A percentile compares a stretch with the other conserved stretches of the same genome.
These are phyloP conservation scores for Takashimella tepidaria DNA, from an alignment of 1,284 basidiomycete species.

Conservation along the genomic window DNA sequence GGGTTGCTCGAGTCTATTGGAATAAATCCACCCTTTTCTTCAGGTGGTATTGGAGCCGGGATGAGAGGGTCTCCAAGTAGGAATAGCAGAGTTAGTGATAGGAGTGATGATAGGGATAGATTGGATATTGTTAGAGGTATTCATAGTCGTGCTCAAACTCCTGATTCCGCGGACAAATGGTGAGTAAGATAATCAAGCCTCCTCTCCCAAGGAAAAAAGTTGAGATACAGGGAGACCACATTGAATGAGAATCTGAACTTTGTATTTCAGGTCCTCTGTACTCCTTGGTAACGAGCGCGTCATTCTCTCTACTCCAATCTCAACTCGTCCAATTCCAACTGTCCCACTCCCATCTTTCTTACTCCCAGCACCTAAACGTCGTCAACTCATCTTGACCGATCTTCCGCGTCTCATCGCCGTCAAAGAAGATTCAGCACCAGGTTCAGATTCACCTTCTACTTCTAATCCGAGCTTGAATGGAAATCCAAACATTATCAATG, in stretches of 20 bases:
- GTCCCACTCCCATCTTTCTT: conserved; percentile 42
- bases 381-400: conserved; percentile 52
- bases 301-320: conserved; percentile 42
- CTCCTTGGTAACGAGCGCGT: conserved; percentile 46
- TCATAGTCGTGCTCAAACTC: not conserved
- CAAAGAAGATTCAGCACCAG: conserved; percentile 45
- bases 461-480: not conserved
- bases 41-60: too few relatives aligned
- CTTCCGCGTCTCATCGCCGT: conserved; percentile 53
- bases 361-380: conserved; percentile 45
- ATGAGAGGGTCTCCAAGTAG: not conserved
- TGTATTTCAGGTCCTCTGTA: conserved; percentile 20
- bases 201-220: too few relatives aligned
- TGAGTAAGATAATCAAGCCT: conserved; percentile 8
- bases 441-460: not conserved
- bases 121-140: conserved; percentile 8
- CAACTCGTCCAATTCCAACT: conserved; percentile 38
- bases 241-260: not conserved
- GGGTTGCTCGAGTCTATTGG: conserved; percentile 38
- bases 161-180: conserved; percentile 13
- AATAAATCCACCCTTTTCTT: conserved; percentile 18
- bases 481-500: too few relatives aligned
- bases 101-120: conserved; percentile 16
- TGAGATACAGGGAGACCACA: not conserved
- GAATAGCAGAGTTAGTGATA: conserved; percentile 14